phyloP scores from a whole-genome alignment of 2,329 filamentous ascomycete species.

The Penicillium sp. region DNA sequence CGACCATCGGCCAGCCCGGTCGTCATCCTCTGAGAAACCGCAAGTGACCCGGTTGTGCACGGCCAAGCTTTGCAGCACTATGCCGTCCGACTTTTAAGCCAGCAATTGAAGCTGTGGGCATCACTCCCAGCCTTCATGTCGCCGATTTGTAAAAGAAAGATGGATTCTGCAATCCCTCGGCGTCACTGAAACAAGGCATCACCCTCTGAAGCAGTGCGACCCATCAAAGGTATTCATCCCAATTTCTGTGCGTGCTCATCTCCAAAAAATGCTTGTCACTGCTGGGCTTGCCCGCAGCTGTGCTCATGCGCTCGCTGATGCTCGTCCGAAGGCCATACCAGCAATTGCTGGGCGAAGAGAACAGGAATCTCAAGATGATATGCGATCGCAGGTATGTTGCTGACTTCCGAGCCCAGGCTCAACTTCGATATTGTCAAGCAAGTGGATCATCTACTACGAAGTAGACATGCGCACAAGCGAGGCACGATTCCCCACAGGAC shows the following conservation, averaged over 20 bases:
- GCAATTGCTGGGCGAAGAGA: constrained; percentile 16
- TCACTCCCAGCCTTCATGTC: no score
- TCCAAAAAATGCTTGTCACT: constrained; percentile 3
- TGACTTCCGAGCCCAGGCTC: constrained; percentile 26
- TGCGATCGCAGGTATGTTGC: constrained; percentile 16
- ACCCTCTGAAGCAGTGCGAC: constrained; percentile 13
- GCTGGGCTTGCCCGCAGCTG: constrained; percentile 32
- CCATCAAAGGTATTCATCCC: constrained; percentile 2
- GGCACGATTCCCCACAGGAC: constrained; percentile 42
- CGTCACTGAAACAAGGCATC: constrained; percentile 14
- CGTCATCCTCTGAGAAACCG: no score
- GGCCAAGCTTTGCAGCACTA: no score
- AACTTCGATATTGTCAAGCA: constrained; percentile 26
- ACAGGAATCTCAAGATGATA: constrained; percentile 25
- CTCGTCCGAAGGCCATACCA: constrained; percentile 20
- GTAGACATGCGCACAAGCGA: constrained; percentile 43
- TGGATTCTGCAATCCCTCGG: background rate
- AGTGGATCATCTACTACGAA: constrained; percentile 42
- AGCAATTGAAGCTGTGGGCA: no score
- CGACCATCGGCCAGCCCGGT: no score
- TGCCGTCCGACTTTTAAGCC: no score
- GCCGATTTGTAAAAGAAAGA: no score
- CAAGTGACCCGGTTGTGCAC: no score
- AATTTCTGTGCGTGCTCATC: background rate
- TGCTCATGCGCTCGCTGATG: constrained; percentile 52